Evolutionary conservation across 2,329 filamentous ascomycete genomes (phyloP).

Genomic region (Cordyceps farinosa): DNA sequence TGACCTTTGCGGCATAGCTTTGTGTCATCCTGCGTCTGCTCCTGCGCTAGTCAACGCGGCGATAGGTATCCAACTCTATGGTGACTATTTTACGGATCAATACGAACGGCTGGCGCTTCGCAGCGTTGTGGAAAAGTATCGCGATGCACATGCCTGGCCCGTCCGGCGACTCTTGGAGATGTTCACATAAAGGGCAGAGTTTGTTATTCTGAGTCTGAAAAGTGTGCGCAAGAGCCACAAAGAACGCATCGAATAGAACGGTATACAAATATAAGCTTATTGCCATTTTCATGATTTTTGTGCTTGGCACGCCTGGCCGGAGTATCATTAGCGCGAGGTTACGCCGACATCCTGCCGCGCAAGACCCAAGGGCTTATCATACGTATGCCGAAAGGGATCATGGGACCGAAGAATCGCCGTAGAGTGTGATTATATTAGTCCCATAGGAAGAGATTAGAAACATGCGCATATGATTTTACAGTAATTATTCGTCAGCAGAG

Average conservation of each 20-base stretch:
- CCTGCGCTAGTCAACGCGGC: constrained; percentile 38
- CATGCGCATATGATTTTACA: background rate
- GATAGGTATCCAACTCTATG: constrained; percentile 40
- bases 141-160: constrained; percentile 40
- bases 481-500: background rate
- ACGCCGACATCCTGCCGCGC: background rate
- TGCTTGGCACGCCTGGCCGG: background rate
- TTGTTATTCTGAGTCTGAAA: background rate
- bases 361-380: background rate
- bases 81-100: constrained; percentile 39
- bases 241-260: background rate
- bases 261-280: too few relatives aligned
- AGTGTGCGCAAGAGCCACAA: background rate
- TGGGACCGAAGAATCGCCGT: background rate
- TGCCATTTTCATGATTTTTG: background rate
- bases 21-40: constrained; percentile 36
- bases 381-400: background rate
- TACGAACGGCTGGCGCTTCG: constrained; percentile 37
- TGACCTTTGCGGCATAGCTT: constrained; percentile 38
- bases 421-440: too few relatives aligned
- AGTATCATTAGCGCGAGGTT: background rate
- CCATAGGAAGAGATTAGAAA: constrained; percentile 8
- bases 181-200: constrained; percentile 25
- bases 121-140: constrained; percentile 43
- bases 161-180: constrained; percentile 36